phyloP scores from a whole-genome alignment of 768 basidiomycete genomes.

The Tricholoma hemisulphureum region DNA sequence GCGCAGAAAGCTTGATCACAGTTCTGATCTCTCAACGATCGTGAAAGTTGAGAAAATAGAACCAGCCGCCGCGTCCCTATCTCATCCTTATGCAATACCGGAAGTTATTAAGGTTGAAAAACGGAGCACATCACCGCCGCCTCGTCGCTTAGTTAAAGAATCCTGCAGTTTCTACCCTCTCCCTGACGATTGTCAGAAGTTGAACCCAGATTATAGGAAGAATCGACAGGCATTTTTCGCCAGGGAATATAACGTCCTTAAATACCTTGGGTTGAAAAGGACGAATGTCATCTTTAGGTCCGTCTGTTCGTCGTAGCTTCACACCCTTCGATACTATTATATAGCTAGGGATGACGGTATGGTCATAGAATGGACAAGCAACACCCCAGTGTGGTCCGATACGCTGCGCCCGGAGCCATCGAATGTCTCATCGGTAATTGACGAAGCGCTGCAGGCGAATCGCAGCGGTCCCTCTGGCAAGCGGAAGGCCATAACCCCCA shows the following conservation, averaged over 20 bases:
- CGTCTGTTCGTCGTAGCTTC: neutral
- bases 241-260: slow-evolving; percentile 19
- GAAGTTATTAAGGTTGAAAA: neutral
- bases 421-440: slow-evolving; percentile 2
- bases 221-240: slow-evolving; percentile 20
- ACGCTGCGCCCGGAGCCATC: slow-evolving; percentile 16
- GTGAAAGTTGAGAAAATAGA: neutral
- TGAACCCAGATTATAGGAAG: slow-evolving; percentile 13
- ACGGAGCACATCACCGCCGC: slow-evolving; percentile 7
- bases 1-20: slow-evolving; percentile 5
- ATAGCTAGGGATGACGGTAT: slow-evolving; percentile 32
- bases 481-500: neutral
- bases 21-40: neutral
- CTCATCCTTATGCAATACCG: neutral
- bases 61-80: neutral
- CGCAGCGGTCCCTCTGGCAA: neutral
- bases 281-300: slow-evolving; percentile 24
- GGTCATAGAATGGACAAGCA: slow-evolving; percentile 35
- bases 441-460: neutral
- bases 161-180: slow-evolving; percentile 27
- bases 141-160: slow-evolving; percentile 25
- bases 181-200: slow-evolving; percentile 24
- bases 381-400: slow-evolving; percentile 35
- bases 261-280: slow-evolving; percentile 20
- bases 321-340: neutral